Base-by-base conservation (phyloP, 345 rosid genomes). In the Fremontodendron californicum region DNA sequence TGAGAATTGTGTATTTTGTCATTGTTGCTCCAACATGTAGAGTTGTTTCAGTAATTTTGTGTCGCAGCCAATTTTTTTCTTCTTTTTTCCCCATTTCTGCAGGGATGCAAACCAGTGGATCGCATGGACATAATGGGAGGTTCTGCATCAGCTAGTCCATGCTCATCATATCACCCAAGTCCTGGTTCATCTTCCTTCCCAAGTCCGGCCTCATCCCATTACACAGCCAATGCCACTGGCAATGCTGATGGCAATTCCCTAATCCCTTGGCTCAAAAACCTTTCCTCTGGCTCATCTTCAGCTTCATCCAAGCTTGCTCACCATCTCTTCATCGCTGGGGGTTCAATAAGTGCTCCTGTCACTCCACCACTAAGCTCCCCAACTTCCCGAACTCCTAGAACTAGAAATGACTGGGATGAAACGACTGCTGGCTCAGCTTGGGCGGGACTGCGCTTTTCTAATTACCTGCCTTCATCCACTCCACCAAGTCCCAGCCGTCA, bases 291-390 rank as follows among this genome's bases (percentile, higher is more conserved):
- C 45, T 91, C 98, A 54, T 86, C 97, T 70, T 88, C 91, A 16
- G 78, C 89, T 25, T 88, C 92, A 27, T 82, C 96, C 77, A 91
- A 89, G 78, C 80, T 85, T 12, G 86, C 94, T 31, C 79, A 85
- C 64, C 84, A 87, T 67, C 90, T 90, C 75, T 90, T 79, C 83
- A 71, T 86, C 62, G 88, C 86, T 33, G 91, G 93, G 12, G 97
- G 90, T 60, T 96, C 99, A 9, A 89, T 96, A 31, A 96, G 99
- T 78, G 99, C 99, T 74, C 99, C 99, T 0, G 99, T 96, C 64
- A 96, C 97, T 45, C 99, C 99, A 62, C 98, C 99, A 12, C 71
- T 91, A 76, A 91, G 92, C 79, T 91, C 96, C 37, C 96, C 93
- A 9, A 88, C 91, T 68, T 81, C 84, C 52, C 89, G 88, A 79